phyloP scores from a whole-genome alignment of 2,329 filamentous ascomycete species.

The Ascosphaera apis region DNA sequence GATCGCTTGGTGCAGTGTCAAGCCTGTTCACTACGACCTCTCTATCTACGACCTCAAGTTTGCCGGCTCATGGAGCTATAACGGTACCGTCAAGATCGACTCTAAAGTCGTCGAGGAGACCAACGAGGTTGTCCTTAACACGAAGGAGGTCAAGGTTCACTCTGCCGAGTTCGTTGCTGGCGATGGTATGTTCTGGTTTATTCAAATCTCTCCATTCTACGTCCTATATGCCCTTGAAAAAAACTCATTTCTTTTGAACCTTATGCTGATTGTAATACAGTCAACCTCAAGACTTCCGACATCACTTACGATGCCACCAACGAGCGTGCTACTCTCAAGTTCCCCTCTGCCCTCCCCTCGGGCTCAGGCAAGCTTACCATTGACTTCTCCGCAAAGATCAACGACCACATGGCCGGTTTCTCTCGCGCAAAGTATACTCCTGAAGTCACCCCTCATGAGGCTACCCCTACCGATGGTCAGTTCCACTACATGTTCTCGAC shows the following conservation, averaged over 20 bases:
- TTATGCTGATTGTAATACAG: background rate
- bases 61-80: slow-evolving; percentile 52
- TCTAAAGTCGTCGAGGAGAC: slow-evolving; percentile 47
- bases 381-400: slow-evolving; percentile 59
- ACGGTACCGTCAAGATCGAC: slow-evolving; percentile 65
- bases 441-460: slow-evolving; percentile 42
- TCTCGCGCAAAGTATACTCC: slow-evolving; percentile 90
- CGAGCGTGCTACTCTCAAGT: slow-evolving; percentile 60
- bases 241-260: background rate
- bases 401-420: slow-evolving; percentile 82
- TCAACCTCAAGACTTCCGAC: slow-evolving; percentile 30
- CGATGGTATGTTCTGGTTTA: slow-evolving; percentile 11
- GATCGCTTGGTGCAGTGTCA: too few species aligned
- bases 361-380: slow-evolving; percentile 45
- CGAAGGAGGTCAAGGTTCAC: slow-evolving; percentile 59
- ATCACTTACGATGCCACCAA: slow-evolving; percentile 64
- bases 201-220: background rate
- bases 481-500: slow-evolving; percentile 66
- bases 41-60: slow-evolving; percentile 59
- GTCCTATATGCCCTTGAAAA: background rate
- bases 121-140: slow-evolving; percentile 62
- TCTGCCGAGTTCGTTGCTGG: slow-evolving; percentile 23
- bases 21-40: slow-evolving; percentile 67
- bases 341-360: slow-evolving; percentile 46
- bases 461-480: slow-evolving; percentile 50